Evolutionary conservation across 2,329 filamentous ascomycete species (phyloP).

Genomic region (Orbilia brochopaga): DNA sequence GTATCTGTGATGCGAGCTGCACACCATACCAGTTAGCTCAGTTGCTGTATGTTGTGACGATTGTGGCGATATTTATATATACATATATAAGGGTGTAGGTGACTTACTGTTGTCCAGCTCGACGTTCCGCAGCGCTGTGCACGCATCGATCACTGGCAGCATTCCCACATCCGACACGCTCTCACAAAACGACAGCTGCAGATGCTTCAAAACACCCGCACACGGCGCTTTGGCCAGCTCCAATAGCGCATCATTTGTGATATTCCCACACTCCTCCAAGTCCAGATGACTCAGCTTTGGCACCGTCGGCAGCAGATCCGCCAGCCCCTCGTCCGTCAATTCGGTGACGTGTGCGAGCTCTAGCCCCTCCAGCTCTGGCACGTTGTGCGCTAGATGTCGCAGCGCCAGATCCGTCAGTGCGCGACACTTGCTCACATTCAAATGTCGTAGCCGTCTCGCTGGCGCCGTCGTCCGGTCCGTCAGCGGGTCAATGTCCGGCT

Average conservation of each 20-base stretch:
- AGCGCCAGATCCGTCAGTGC: slow-evolving; percentile 75
- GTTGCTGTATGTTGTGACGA: background rate
- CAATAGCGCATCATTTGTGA: slow-evolving; percentile 77
- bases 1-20: slow-evolving; percentile 78
- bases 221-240: slow-evolving; percentile 79
- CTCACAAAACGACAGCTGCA: slow-evolving; percentile 91
- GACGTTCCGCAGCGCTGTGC: slow-evolving; percentile 71
- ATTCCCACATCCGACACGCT: slow-evolving; percentile 81
- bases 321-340: slow-evolving; percentile 75
- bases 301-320: slow-evolving; percentile 74
- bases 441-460: slow-evolving; percentile 76
- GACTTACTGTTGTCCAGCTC: slow-evolving; percentile 81
- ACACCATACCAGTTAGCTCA: slow-evolving; percentile 7
- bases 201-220: slow-evolving; percentile 72
- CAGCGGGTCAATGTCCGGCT: slow-evolving; percentile 80
- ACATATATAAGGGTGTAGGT: background rate
- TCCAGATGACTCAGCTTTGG: slow-evolving; percentile 84
- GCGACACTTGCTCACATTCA: slow-evolving; percentile 81
- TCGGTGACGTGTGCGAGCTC: slow-evolving; percentile 79
- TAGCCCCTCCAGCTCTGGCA: slow-evolving; percentile 80
- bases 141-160: slow-evolving; percentile 79
- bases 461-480: slow-evolving; percentile 78
- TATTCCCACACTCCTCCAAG: slow-evolving; percentile 78
- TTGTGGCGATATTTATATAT: too few relatives aligned
- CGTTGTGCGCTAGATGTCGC: slow-evolving; percentile 72